These are phyloP conservation scores for Xylaria bambusicola DNA, from an alignment of 495 filamentous ascomycete species.

Conservation along the genomic window DNA sequence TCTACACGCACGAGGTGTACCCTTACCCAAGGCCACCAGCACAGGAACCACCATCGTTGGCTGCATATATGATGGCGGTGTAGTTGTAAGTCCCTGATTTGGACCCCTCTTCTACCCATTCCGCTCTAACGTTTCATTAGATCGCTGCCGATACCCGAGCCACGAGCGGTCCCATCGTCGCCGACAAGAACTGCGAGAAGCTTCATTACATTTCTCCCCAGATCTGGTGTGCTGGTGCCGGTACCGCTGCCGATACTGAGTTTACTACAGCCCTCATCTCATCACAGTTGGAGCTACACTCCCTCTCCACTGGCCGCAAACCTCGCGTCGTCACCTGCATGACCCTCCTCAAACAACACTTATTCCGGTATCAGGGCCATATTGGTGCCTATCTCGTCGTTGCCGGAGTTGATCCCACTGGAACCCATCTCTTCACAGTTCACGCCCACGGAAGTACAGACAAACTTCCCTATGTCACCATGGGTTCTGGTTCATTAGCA, in stretches of 20 bases:
- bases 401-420: constrained; percentile 95
- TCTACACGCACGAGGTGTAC: constrained; percentile 88
- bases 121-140: constrained; percentile 37
- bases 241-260: constrained; percentile 97
- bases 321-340: constrained; percentile 98
- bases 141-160: constrained; percentile 98
- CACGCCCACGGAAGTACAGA: constrained; percentile 98
- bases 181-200: constrained; percentile 99
- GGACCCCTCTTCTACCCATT: neutral
- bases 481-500: constrained; percentile 94
- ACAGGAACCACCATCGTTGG: constrained; percentile 99
- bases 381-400: constrained; percentile 98
- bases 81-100: constrained; percentile 65
- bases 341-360: constrained; percentile 99
- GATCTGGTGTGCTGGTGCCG: constrained; percentile 99
- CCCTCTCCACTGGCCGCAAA: constrained; percentile 91
- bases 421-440: constrained; percentile 94
- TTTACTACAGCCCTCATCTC: constrained; percentile 99
- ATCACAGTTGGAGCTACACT: constrained; percentile 95
- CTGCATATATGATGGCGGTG: constrained; percentile 93
- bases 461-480: constrained; percentile 98
- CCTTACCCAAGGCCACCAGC: constrained; percentile 94
- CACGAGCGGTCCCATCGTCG: constrained; percentile 95
- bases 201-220: constrained; percentile 98
- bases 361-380: constrained; percentile 97